These are phyloP conservation scores for Aspergillus pseudoviridinutans DNA, from an alignment of 2,329 filamentous ascomycete species.

Conservation along the genomic window DNA sequence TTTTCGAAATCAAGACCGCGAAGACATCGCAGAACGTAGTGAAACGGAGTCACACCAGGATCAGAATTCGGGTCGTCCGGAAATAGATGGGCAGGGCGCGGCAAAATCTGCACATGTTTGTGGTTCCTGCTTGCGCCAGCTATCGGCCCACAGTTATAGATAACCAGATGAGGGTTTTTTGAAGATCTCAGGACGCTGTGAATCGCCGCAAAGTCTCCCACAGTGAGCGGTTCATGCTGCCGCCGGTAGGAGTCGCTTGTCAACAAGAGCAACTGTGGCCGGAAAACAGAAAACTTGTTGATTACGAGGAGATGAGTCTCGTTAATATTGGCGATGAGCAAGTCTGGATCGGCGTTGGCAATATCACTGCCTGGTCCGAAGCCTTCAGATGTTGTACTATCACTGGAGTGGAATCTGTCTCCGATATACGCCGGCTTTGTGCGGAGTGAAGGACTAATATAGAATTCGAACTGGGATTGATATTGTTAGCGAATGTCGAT, in stretches of 20 bases:
- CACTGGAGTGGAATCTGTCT: neutral
- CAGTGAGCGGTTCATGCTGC: constrained; percentile 43
- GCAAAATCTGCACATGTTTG: constrained; percentile 45
- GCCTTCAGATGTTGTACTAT: neutral
- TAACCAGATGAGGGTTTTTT: constrained; percentile 32
- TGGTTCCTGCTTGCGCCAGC: constrained; percentile 48
- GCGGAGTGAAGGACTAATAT: constrained; percentile 4
- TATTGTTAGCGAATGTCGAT: neutral
- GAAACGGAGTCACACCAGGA: constrained; percentile 2
- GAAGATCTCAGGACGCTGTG: constrained; percentile 29
- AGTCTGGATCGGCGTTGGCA: constrained; percentile 42
- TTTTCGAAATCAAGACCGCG: neutral
- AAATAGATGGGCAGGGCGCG: constrained; percentile 10
- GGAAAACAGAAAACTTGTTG: constrained; percentile 49
- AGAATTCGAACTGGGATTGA: neutral
- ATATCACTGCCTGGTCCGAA: constrained; percentile 31
- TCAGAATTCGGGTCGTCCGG: constrained; percentile 6
- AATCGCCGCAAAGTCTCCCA: constrained; percentile 40
- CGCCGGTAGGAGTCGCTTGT: constrained; percentile 45
- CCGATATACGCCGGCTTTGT: neutral
- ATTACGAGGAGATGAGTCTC: constrained; percentile 44
- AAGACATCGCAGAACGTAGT: constrained; percentile 8
- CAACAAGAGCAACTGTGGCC: constrained; percentile 47
- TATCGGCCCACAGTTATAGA: constrained; percentile 47
- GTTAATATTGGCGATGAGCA: constrained; percentile 40